Evolutionary conservation across 2,329 filamentous ascomycete genomes (phyloP).

Genomic region (Apiospora kogelbergensis): DNA sequence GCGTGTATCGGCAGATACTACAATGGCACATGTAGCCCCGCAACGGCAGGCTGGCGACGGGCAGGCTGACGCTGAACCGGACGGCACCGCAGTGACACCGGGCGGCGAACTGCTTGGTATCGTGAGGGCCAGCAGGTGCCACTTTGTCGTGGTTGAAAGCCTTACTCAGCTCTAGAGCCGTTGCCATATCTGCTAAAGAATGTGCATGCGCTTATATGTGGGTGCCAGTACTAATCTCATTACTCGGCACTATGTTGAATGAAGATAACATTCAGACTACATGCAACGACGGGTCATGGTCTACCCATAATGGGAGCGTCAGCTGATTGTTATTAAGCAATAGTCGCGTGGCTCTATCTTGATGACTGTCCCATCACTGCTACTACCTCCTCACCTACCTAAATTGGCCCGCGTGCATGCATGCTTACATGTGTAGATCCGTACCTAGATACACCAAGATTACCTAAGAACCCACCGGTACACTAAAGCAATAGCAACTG

Average conservation of each 20-base stretch:
- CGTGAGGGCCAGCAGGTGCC: neutral
- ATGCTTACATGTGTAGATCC: no score
- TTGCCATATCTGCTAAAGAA: neutral
- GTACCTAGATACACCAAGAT: no score
- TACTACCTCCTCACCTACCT: no score
- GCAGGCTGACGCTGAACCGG: neutral
- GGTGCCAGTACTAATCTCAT: neutral
- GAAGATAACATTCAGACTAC: neutral
- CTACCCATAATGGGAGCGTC: neutral
- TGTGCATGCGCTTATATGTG: neutral
- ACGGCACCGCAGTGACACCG: conserved; percentile 10
- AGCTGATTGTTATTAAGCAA: neutral
- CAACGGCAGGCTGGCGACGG: conserved; percentile 7
- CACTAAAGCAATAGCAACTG: no score
- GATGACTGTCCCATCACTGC: neutral
- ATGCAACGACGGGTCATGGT: no score
- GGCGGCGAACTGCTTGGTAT: neutral
- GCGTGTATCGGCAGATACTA: conserved; percentile 10
- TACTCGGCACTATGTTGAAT: neutral
- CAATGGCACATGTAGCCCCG: conserved; percentile 12
- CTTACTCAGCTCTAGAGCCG: neutral
- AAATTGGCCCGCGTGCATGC: no score
- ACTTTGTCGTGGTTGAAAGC: neutral
- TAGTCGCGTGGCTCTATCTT: neutral
- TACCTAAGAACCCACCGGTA: no score